Percentiles rank a stretch among this genome's conserved stretches.
Evolutionary conservation across 768 basidiomycete genomes (phyloP).

Genomic region (Gelatoporia subvermispora): DNA sequence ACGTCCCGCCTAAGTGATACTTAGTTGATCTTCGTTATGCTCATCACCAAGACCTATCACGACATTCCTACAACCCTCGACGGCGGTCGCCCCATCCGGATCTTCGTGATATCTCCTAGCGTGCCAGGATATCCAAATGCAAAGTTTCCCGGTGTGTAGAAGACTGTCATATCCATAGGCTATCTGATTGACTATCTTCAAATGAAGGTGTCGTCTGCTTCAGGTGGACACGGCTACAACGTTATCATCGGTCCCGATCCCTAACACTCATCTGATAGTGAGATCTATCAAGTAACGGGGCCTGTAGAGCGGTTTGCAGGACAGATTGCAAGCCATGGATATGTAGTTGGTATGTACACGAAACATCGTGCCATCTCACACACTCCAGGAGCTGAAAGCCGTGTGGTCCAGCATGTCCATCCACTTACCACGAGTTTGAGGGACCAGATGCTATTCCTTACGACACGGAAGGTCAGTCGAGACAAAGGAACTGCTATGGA

Average conservation of each 20-base stretch:
- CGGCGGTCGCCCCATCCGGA: slow-evolving; percentile 62
- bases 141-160: slow-evolving; percentile 71
- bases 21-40: slow-evolving; percentile 46
- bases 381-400: neutral
- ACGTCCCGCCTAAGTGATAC: no score
- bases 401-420: slow-evolving; percentile 60
- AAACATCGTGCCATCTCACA: neutral
- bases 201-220: slow-evolving; percentile 82
- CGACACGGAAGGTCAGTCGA: slow-evolving; percentile 64
- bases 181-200: no score
- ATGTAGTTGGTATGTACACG: slow-evolving; percentile 60
- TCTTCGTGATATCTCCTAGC: slow-evolving; percentile 78
- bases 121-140: slow-evolving; percentile 83
- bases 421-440: slow-evolving; percentile 89
- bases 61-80: slow-evolving; percentile 73
- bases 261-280: slow-evolving; percentile 38
- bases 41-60: slow-evolving; percentile 73
- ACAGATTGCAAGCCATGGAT: slow-evolving; percentile 85
- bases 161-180: no score
- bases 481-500: no score
- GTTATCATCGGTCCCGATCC: neutral
- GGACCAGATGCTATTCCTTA: slow-evolving; percentile 87
- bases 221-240: slow-evolving; percentile 42
- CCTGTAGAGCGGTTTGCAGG: slow-evolving; percentile 92
- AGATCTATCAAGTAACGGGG: slow-evolving; percentile 96